These are phyloP conservation scores for Pseudocercospora musae DNA, from an alignment of 2,329 filamentous ascomycete genomes.

Conservation along the genomic window DNA sequence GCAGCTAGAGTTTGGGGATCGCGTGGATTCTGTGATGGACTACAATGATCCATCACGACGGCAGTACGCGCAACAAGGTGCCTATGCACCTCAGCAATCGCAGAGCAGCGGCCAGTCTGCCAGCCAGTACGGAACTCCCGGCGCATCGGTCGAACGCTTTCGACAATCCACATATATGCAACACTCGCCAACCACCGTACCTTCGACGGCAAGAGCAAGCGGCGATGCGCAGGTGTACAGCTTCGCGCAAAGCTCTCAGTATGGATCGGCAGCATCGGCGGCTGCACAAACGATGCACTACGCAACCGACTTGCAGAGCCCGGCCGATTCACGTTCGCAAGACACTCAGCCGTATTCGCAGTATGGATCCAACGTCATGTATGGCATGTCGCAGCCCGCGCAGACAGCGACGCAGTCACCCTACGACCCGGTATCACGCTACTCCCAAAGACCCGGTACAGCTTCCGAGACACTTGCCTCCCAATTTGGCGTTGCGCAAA, in stretches of 20 bases:
- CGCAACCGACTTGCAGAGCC: constrained; percentile 38
- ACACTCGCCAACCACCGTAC: constrained; percentile 42
- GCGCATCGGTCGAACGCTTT: constrained; percentile 48
- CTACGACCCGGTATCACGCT: constrained; percentile 75
- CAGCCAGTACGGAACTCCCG: constrained; percentile 44
- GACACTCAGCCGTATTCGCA: constrained; percentile 54
- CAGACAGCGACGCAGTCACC: constrained; percentile 52
- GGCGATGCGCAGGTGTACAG: constrained; percentile 43
- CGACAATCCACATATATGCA: constrained; percentile 44
- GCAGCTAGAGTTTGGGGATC: constrained; percentile 22
- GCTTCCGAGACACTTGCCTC: constrained; percentile 72
- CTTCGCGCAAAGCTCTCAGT: constrained; percentile 56
- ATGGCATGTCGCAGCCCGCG: constrained; percentile 66
- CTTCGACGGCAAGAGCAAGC: constrained; percentile 38
- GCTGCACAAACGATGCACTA: constrained; percentile 56
- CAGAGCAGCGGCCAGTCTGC: constrained; percentile 35
- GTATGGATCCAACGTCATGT: constrained; percentile 67
- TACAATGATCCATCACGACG: constrained; percentile 35
- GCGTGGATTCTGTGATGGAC: constrained; percentile 33
- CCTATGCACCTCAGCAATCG: constrained; percentile 30
- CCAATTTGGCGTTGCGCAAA: constrained; percentile 64
- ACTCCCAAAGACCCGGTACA: constrained; percentile 71
- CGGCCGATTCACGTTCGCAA: constrained; percentile 55
- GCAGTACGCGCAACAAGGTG: constrained; percentile 32
- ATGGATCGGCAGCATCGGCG: constrained; percentile 55